A percentile compares a stretch with the other conserved stretches of the same genome.
Evolutionary conservation across 108 stramenopile genomes (phyloP).

Genomic region (Chaetoceros muelleri): DNA sequence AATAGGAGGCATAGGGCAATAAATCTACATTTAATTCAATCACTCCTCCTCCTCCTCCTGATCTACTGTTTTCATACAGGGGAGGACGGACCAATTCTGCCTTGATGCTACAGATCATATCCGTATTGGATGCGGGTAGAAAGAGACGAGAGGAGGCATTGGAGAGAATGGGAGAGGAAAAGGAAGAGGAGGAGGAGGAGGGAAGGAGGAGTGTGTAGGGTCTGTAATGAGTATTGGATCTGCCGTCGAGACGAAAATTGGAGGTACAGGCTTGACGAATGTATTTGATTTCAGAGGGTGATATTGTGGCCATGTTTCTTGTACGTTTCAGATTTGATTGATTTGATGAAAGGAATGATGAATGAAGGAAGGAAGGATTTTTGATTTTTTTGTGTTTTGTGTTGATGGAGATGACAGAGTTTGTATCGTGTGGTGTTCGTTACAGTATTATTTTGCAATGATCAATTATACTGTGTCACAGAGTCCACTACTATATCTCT

Average conservation of each 20-base stretch:
- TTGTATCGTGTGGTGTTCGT: too few relatives aligned
- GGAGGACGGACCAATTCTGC: constrained; percentile 2
- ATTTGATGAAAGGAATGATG: neutral
- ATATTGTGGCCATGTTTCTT: neutral
- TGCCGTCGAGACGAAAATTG: neutral
- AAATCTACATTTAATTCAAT: constrained; percentile 6
- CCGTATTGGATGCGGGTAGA: constrained; percentile 1
- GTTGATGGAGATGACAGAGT: too few relatives aligned
- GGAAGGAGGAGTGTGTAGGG: neutral
- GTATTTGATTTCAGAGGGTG: neutral
- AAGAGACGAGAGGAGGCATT: constrained; percentile 3
- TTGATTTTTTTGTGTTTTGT: neutral
- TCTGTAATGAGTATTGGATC: neutral
- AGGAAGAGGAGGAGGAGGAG: neutral
- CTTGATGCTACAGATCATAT: neutral
- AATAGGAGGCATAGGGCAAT: neutral
- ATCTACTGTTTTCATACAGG: neutral
- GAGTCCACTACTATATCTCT: too few relatives aligned
- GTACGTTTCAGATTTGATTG: neutral
- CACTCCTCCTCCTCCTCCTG: too few relatives aligned
- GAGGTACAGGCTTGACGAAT: neutral
- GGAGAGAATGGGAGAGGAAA: neutral
- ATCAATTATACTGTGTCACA: too few relatives aligned
- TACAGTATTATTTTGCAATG: too few relatives aligned
- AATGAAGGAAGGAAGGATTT: neutral